Percentiles rank a stretch among this genome's conserved stretches.
These are phyloP conservation scores for Diacronema lutheri DNA, from an alignment of 78 protist genomes.

Conservation along the genomic window DNA sequence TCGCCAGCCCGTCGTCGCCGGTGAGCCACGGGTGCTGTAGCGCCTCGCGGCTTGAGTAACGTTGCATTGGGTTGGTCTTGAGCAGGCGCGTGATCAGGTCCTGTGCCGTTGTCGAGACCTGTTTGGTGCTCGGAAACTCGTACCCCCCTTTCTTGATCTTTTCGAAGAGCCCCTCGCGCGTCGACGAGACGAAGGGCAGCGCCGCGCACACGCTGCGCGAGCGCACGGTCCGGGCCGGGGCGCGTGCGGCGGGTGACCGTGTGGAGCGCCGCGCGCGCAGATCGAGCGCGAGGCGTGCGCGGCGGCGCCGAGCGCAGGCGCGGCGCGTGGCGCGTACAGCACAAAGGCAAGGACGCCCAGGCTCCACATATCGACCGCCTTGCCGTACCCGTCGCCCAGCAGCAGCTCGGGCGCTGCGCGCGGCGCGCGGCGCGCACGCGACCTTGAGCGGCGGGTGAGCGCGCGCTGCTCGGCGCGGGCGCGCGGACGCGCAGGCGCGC, in stretches of 20 bases:
- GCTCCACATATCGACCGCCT: constrained; percentile 68
- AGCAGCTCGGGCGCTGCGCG: constrained; percentile 59
- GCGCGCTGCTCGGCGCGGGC: too few relatives aligned
- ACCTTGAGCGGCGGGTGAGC: too few relatives aligned
- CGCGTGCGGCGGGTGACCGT: not conserved
- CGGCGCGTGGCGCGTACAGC: not conserved
- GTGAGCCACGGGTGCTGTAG: not conserved
- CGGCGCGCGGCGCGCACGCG: too few relatives aligned
- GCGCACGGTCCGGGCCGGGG: not conserved
- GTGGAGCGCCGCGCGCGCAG: too few relatives aligned
- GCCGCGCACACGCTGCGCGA: not conserved
- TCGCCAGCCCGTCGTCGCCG: not conserved
- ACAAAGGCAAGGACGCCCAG: constrained; percentile 65
- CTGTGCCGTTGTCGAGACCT: not conserved
- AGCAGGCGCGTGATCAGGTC: constrained; percentile 4
- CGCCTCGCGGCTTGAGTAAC: not conserved
- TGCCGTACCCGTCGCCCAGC: constrained; percentile 40
- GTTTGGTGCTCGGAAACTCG: not conserved
- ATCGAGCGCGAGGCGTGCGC: too few relatives aligned
- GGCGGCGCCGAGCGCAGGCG: not conserved
- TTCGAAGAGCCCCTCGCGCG: not conserved
- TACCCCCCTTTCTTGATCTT: not conserved
- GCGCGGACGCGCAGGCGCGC: too few relatives aligned
- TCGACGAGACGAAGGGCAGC: too few relatives aligned
- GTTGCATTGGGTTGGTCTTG: not conserved